These are phyloP conservation scores for Colletotrichum zoysiae DNA, from an alignment of 2,329 filamentous ascomycete species.

Conservation along the genomic window DNA sequence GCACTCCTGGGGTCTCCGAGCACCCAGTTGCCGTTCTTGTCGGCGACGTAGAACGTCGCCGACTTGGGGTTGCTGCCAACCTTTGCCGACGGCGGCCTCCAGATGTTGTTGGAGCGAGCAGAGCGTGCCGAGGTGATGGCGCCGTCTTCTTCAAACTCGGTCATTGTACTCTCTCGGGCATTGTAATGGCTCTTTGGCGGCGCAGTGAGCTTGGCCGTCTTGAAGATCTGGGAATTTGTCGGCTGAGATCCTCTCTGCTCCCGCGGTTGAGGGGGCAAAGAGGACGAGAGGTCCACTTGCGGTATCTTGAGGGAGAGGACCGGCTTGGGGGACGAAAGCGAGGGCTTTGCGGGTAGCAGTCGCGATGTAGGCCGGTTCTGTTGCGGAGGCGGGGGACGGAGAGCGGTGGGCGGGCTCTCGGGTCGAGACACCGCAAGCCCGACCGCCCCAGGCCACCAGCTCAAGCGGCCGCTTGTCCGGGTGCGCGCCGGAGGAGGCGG, in stretches of 20 bases:
- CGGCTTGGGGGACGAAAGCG: conserved; percentile 52
- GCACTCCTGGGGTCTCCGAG: conserved; percentile 55
- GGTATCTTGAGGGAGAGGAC: conserved; percentile 57
- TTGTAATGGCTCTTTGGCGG: conserved; percentile 38
- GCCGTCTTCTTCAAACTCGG: conserved; percentile 67
- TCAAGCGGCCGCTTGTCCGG: conserved; percentile 43
- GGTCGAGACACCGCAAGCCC: conserved; percentile 59
- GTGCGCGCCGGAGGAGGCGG: conserved; percentile 24
- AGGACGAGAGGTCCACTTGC: conserved; percentile 27
- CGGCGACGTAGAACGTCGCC: conserved; percentile 63
- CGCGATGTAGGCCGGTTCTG: conserved; percentile 54
- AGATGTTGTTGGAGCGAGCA: conserved; percentile 58
- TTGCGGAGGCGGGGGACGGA: conserved; percentile 28
- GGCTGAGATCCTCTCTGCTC: conserved; percentile 32
- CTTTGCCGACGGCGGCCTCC: conserved; percentile 60
- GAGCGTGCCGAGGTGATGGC: conserved; percentile 47
- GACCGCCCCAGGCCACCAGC: conserved; percentile 54
- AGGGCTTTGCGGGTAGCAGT: conserved; percentile 57
- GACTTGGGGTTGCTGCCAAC: conserved; percentile 54
- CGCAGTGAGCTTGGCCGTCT: conserved; percentile 39
- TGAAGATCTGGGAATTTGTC: conserved; percentile 40
- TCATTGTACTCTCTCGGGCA: conserved; percentile 59
- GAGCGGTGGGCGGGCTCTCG: conserved; percentile 43
- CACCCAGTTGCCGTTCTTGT: conserved; percentile 67
- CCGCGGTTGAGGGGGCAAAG: conserved; percentile 17